phyloP scores from a whole-genome alignment of 208 protist genomes.

The Leishmania amazonensis region DNA sequence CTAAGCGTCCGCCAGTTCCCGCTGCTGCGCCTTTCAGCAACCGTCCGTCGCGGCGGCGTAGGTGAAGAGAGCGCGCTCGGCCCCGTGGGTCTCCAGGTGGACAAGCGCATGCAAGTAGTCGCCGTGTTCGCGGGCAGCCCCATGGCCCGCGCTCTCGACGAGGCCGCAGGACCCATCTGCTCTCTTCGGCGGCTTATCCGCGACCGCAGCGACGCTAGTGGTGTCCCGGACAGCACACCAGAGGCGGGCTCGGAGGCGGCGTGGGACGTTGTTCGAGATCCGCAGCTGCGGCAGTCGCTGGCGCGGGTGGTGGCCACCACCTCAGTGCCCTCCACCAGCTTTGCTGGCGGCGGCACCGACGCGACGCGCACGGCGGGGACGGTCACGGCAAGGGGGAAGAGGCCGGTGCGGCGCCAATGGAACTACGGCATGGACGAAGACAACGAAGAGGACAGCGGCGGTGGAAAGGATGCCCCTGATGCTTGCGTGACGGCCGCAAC shows the following conservation, averaged over 20 bases:
- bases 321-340: neutral
- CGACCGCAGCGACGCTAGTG: neutral
- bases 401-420: conserved; percentile 24
- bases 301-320: neutral
- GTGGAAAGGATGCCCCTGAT: neutral
- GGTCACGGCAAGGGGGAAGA: neutral
- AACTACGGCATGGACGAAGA: conserved; percentile 70
- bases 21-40: conserved; percentile 49
- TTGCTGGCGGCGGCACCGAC: neutral
- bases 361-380: neutral
- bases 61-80: conserved; percentile 37
- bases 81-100: conserved; percentile 62
- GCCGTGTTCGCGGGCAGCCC: conserved; percentile 41
- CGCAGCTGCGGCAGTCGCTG: conserved; percentile 6
- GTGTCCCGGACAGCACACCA: neutral
- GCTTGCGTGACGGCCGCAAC: neutral
- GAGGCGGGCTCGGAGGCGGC: neutral
- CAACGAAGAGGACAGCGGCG: neutral
- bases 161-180: conserved; percentile 44
- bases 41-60: conserved; percentile 35
- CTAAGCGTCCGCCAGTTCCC: conserved; percentile 65
- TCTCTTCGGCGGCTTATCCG: conserved; percentile 52
- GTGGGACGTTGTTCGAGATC: conserved; percentile 18
- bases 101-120: conserved; percentile 55
- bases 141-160: conserved; percentile 49